A percentile compares a stretch with the other conserved stretches of the same genome.
phyloP scores from a whole-genome alignment of 352 stramenopile species.

The Pythium grandisporangium region DNA sequence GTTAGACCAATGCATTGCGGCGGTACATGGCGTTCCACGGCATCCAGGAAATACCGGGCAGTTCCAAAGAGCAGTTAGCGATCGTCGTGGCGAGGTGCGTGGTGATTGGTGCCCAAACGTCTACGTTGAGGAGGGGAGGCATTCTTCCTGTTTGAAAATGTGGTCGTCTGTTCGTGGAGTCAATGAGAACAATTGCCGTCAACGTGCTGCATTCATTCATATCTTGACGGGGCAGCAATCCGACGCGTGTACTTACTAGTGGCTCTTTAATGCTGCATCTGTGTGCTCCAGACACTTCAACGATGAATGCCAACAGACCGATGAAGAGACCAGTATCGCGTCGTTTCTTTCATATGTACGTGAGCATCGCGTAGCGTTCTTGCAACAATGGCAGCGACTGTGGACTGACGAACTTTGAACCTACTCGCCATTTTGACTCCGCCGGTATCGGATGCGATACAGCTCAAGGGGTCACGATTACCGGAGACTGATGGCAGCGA shows the following conservation, averaged over 20 bases:
- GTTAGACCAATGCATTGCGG: constrained; percentile 42
- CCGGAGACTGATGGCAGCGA: background rate
- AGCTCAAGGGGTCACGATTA: constrained; percentile 12
- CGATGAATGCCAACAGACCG: constrained; percentile 43
- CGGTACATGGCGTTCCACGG: constrained; percentile 60
- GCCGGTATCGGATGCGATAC: constrained; percentile 1
- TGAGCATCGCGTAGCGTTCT: too few species aligned
- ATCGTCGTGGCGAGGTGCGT: constrained; percentile 47
- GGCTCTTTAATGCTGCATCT: too few species aligned
- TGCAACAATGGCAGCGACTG: too few species aligned
- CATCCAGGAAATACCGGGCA: constrained; percentile 36
- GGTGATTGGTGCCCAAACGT: too few species aligned
- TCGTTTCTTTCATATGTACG: constrained; percentile 65
- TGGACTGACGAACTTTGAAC: too few species aligned
- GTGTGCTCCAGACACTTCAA: constrained; percentile 71
- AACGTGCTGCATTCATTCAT: too few species aligned
- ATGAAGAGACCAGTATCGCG: constrained; percentile 53
- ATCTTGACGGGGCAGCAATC: too few species aligned
- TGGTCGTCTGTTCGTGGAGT: too few species aligned
- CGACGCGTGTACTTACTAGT: too few species aligned
- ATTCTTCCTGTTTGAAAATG: constrained; percentile 1
- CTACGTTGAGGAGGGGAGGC: background rate
- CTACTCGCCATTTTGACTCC: too few species aligned
- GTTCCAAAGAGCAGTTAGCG: constrained; percentile 42
- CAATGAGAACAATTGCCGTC: too few species aligned